Conservation (phyloP, 2,329 filamentous ascomycete species). For the Esteya vermicola region DNA sequence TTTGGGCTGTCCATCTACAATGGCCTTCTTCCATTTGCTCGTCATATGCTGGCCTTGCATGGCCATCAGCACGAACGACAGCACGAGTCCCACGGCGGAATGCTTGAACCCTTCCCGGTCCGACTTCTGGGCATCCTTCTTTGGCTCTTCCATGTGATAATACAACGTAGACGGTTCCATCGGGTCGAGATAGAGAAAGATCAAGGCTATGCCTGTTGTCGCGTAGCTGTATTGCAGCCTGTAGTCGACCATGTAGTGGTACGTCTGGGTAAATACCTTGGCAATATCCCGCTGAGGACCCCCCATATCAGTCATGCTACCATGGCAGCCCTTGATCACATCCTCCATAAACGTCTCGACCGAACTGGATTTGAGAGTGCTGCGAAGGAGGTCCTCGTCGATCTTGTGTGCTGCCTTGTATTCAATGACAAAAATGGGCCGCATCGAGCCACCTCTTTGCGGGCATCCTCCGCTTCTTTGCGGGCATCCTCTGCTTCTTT, state of each 20-base stretch:
- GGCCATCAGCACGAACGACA: slow-evolving; percentile 2
- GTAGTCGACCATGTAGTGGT: slow-evolving; percentile 5
- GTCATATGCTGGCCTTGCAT: slow-evolving; percentile 1
- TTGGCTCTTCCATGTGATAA: slow-evolving; percentile 3
- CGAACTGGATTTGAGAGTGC: background rate
- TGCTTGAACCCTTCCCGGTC: background rate
- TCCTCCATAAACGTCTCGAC: slow-evolving; percentile 3
- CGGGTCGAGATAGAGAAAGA: slow-evolving; percentile 1
- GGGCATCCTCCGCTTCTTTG: too few species aligned
- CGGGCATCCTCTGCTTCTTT: too few species aligned
- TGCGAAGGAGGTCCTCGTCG: background rate
- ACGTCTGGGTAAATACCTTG: slow-evolving; percentile 1
- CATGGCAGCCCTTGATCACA: background rate
- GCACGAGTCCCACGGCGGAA: slow-evolving; percentile 2
- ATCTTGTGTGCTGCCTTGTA: slow-evolving; percentile 7
- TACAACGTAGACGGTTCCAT: background rate
- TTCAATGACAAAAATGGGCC: slow-evolving; percentile 6
- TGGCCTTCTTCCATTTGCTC: background rate
- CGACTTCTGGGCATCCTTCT: background rate
- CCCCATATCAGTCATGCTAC: too few species aligned
- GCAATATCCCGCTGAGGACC: slow-evolving; percentile 2
- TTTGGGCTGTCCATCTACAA: background rate
- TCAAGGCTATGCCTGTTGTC: slow-evolving; percentile 1
- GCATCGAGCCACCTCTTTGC: too few species aligned
- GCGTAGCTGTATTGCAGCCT: slow-evolving; percentile 4